phyloP scores from a whole-genome alignment of 2,329 filamentous ascomycete genomes.

The Chrysoporthe deuterocubensis region DNA sequence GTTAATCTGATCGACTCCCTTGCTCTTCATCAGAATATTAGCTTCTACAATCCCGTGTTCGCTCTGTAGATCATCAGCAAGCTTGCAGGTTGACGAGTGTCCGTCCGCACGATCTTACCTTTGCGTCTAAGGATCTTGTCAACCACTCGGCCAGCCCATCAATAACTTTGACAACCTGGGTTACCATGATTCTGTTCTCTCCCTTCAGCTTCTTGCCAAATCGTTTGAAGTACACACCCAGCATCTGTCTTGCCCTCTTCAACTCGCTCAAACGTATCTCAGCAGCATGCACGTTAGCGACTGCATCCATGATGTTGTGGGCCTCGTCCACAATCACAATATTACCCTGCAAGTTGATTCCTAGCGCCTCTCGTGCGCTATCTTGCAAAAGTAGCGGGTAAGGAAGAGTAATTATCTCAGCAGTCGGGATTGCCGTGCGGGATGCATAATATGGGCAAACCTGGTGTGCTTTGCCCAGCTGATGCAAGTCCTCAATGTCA shows the following conservation, averaged over 20 bases:
- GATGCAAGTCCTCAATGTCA: conserved; percentile 90
- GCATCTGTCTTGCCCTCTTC: conserved; percentile 71
- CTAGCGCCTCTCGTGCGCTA: conserved; percentile 83
- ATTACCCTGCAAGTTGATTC: conserved; percentile 83
- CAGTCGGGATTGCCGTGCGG: conserved; percentile 76
- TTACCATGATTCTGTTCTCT: conserved; percentile 88
- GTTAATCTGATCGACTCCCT: conserved; percentile 94
- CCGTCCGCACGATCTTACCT: conserved; percentile 42
- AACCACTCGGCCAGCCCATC: conserved; percentile 77
- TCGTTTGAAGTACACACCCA: conserved; percentile 81
- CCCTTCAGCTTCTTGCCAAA: conserved; percentile 90
- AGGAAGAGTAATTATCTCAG: conserved; percentile 89
- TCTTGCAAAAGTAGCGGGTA: conserved; percentile 90
- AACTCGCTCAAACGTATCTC: conserved; percentile 76
- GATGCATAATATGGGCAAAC: conserved; percentile 98
- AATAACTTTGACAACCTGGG: conserved; percentile 81
- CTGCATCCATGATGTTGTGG: conserved; percentile 96
- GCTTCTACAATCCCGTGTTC: conserved; percentile 71
- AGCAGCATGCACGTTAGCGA: conserved; percentile 83
- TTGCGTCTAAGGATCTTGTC: conserved; percentile 52
- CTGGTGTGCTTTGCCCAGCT: conserved; percentile 75
- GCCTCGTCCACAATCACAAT: conserved; percentile 97
- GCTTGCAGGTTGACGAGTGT: conserved; percentile 33
- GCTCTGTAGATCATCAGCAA: conserved; percentile 36
- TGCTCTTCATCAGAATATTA: conserved; percentile 75